Percentiles rank a stretch among this genome's conserved stretches.
Conservation (phyloP, 345 rosid genomes). For the Brassica napus region Da-Ae NC_063445.1:11544501-11545000, state of each 20-base stretch:
- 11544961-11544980: background rate
- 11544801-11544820: conserved; percentile 91
- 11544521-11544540: background rate
- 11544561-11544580: background rate
- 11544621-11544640: background rate
- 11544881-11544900: conserved; percentile 4
- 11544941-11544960: background rate
- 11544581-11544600: background rate
- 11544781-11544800: conserved; percentile 76
- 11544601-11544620: background rate
- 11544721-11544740: conserved; percentile 64
- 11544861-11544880: conserved; percentile 31
- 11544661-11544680: background rate
- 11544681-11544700: background rate
- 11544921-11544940: conserved; percentile 1
- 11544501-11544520: conserved; percentile 19
- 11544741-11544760: conserved; percentile 77
- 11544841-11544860: conserved; percentile 85
- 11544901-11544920: background rate
- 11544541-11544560: background rate
- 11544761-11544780: conserved; percentile 77
- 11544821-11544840: conserved; percentile 83
- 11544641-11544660: conserved; percentile 18
- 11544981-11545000: background rate
- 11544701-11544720: conserved; percentile 2